A percentile compares a stretch with the other conserved stretches of the same genome.
Conservation (phyloP, 768 basidiomycete genomes). For the Lenzites betulinus region DNA sequence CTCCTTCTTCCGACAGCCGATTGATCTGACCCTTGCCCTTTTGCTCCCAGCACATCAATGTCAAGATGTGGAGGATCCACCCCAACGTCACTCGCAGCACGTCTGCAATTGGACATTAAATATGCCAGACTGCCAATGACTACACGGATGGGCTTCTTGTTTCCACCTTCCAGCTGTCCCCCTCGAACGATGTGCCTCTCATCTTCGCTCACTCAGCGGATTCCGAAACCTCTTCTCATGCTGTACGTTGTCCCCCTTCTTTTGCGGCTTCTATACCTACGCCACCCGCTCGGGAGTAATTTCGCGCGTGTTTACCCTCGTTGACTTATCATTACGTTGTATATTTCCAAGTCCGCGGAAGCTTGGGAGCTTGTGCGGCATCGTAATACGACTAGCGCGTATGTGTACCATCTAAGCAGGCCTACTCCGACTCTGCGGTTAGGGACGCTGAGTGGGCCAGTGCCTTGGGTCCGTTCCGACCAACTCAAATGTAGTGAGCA, state of each 20-base stretch:
- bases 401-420: neutral
- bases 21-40: conserved; percentile 1
- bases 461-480: neutral
- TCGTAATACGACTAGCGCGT: neutral
- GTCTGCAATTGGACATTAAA: conserved; percentile 12
- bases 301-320: neutral
- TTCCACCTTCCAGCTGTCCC: too few relatives aligned
- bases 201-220: neutral
- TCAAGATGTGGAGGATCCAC: conserved; percentile 24
- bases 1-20: neutral
- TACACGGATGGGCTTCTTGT: neutral
- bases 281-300: neutral
- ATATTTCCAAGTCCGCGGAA: conserved; percentile 4
- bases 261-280: conserved; percentile 2
- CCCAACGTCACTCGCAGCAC: conserved; percentile 18
- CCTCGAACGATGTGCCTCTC: neutral
- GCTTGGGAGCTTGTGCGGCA: conserved; percentile 8
- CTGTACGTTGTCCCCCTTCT: neutral
- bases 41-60: conserved; percentile 9
- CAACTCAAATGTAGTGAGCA: neutral
- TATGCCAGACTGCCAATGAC: neutral
- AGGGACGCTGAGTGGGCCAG: neutral
- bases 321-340: neutral
- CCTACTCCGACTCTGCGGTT: neutral
- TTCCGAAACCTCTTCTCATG: neutral